phyloP scores from a whole-genome alignment of 2,329 filamentous ascomycete genomes.

The Dendryphion nanum region DNA sequence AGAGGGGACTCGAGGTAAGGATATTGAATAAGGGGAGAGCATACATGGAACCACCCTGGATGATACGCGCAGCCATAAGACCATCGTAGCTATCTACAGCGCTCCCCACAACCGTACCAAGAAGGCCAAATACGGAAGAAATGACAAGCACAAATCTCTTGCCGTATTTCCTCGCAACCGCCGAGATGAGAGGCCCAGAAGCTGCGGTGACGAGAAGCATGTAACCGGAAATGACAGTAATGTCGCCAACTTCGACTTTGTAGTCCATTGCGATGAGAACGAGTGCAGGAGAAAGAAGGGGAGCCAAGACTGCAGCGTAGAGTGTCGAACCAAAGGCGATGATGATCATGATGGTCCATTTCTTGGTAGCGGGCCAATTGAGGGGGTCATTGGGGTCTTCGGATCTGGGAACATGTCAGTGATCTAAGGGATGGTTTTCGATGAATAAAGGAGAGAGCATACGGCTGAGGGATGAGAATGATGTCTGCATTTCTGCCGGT shows the following conservation, averaged over 20 bases:
- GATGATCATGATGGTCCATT: constrained; percentile 31
- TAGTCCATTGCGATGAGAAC: constrained; percentile 34
- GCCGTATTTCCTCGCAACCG: constrained; percentile 32
- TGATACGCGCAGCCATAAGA: constrained; percentile 30
- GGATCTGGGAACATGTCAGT: constrained; percentile 16
- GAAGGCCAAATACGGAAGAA: constrained; percentile 27
- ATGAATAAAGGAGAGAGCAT: constrained; percentile 5
- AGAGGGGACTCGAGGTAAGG: neutral
- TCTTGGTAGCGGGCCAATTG: constrained; percentile 34
- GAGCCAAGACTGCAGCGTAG: constrained; percentile 31
- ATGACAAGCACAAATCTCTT: constrained; percentile 32
- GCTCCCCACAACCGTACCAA: constrained; percentile 29
- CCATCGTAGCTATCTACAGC: constrained; percentile 27
- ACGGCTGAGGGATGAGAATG: constrained; percentile 35
- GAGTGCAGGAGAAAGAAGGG: constrained; percentile 36
- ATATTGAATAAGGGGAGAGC: constrained; percentile 2
- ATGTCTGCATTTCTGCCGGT: constrained; percentile 33
- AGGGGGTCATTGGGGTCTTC: constrained; percentile 37
- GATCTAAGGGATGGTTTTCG: neutral
- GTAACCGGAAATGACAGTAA: constrained; percentile 39
- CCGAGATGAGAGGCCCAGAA: constrained; percentile 34
- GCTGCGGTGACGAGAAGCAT: constrained; percentile 35
- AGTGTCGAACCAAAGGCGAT: constrained; percentile 32
- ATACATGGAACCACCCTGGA: constrained; percentile 31
- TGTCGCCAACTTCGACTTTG: constrained; percentile 22